phyloP scores from a whole-genome alignment of 2,329 filamentous ascomycete genomes.

The Corniculantispora saksenae region DNA sequence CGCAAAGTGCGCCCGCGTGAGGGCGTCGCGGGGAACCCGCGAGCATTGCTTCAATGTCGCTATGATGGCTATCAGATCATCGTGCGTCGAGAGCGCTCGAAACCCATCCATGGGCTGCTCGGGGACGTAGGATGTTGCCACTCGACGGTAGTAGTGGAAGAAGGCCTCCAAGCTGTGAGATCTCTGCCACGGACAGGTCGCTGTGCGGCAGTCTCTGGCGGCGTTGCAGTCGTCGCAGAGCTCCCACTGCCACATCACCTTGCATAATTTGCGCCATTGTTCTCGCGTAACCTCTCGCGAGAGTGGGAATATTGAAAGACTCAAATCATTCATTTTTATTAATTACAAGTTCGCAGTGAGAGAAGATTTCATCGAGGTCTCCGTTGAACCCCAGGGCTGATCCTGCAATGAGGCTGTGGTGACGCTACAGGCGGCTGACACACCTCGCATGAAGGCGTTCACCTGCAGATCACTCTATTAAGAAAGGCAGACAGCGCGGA shows the following conservation, averaged over 20 bases:
- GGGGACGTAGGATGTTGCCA: slow-evolving; percentile 10
- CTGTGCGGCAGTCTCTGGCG: background rate
- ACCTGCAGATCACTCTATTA: too few species aligned
- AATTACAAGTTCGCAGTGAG: background rate
- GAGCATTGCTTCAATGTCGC: background rate
- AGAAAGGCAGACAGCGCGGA: too few species aligned
- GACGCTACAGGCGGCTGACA: too few species aligned
- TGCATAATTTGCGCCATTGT: background rate
- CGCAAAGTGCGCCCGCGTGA: slow-evolving; percentile 5
- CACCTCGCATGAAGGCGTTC: too few species aligned
- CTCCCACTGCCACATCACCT: slow-evolving; percentile 4
- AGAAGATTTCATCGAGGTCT: too few species aligned
- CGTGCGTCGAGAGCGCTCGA: slow-evolving; percentile 11
- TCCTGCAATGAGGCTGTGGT: too few species aligned
- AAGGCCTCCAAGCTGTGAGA: slow-evolving; percentile 5
- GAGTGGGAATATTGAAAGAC: background rate
- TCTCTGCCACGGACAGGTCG: slow-evolving; percentile 8
- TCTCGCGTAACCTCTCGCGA: background rate
- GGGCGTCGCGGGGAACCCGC: background rate
- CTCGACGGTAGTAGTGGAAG: slow-evolving; percentile 17
- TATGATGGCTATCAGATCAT: slow-evolving; percentile 13
- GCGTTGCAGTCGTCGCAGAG: slow-evolving; percentile 10
- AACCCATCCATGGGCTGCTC: background rate
- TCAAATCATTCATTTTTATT: background rate
- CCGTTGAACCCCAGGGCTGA: too few species aligned